Conservation (phyloP, 805 yeast genomes). For the Suhomyces sp. region DNA sequence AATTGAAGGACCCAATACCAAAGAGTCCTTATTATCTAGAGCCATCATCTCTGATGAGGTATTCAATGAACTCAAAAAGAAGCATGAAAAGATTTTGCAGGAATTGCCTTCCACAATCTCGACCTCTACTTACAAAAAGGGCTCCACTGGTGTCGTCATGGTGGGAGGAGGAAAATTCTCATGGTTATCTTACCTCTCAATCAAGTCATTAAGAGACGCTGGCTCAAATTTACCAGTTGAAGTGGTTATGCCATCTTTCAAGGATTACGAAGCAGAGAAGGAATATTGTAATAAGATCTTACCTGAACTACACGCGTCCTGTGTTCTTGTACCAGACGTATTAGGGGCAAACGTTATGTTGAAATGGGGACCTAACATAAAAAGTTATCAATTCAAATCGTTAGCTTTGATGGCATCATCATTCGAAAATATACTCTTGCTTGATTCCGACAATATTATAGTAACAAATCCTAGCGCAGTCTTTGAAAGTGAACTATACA, state of each 20-base stretch:
- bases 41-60: slow-evolving; percentile 24
- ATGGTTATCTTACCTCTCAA: slow-evolving; percentile 34
- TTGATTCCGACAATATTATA: slow-evolving; percentile 36
- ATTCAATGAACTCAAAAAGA: slow-evolving; percentile 18
- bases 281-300: slow-evolving; percentile 47
- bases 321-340: slow-evolving; percentile 47
- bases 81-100: slow-evolving; percentile 19
- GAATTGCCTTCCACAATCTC: slow-evolving; percentile 20
- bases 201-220: slow-evolving; percentile 30
- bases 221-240: slow-evolving; percentile 42
- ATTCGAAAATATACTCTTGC: slow-evolving; percentile 30
- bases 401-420: slow-evolving; percentile 44
- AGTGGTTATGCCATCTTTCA: slow-evolving; percentile 32
- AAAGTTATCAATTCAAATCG: slow-evolving; percentile 68
- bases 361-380: slow-evolving; percentile 38
- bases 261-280: slow-evolving; percentile 30
- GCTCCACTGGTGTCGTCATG: slow-evolving; percentile 29
- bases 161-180: slow-evolving; percentile 37
- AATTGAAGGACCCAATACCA: slow-evolving; percentile 18
- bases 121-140: slow-evolving; percentile 18
- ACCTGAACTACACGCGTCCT: slow-evolving; percentile 61
- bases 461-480: slow-evolving; percentile 29
- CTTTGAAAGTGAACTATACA: slow-evolving; percentile 28
- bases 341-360: slow-evolving; percentile 52
- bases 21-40: slow-evolving; percentile 23